Conservation (phyloP, 495 filamentous ascomycete genomes). For the Xylaria castorea region DNA sequence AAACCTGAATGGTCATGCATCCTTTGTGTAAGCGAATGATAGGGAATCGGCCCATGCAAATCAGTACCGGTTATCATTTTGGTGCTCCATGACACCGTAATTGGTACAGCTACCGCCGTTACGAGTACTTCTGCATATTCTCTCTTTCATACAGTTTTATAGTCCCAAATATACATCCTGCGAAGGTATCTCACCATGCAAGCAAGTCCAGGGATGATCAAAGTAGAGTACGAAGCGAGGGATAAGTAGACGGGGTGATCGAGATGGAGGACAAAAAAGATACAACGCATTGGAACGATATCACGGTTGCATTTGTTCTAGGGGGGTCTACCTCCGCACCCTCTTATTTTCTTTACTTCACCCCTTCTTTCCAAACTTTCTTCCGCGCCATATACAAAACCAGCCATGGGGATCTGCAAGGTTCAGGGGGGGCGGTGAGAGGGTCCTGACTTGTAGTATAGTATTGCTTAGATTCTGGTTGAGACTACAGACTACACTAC, state of each 20-base stretch:
- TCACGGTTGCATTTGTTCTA: conserved; percentile 25
- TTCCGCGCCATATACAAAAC: conserved; percentile 13
- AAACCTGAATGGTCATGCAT: conserved; percentile 16
- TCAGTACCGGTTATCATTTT: neutral
- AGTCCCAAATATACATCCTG: neutral
- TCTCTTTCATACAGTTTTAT: neutral
- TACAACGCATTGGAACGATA: conserved; percentile 26
- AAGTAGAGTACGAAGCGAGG: conserved; percentile 25
- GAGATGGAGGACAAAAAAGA: conserved; percentile 27
- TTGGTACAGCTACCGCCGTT: neutral
- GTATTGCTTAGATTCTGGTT: neutral
- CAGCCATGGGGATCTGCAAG: conserved; percentile 26
- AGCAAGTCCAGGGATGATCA: conserved; percentile 11
- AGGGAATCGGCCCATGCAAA: neutral
- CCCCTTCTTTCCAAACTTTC: neutral
- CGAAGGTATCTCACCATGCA: conserved; percentile 3
- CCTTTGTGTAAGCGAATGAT: conserved; percentile 10
- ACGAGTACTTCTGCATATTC: conserved; percentile 10
- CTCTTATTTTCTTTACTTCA: conserved; percentile 19
- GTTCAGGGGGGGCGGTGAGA: conserved; percentile 26
- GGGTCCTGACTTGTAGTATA: conserved; percentile 14
- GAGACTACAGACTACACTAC: neutral
- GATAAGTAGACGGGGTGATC: conserved; percentile 4
- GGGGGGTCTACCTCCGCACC: neutral
- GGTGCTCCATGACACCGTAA: conserved; percentile 7